Percentiles rank a stretch among this genome's conserved stretches.
Evolutionary conservation across 2,329 filamentous ascomycete species (phyloP).

Genomic region (Cladosporium cucumerinum): DNA sequence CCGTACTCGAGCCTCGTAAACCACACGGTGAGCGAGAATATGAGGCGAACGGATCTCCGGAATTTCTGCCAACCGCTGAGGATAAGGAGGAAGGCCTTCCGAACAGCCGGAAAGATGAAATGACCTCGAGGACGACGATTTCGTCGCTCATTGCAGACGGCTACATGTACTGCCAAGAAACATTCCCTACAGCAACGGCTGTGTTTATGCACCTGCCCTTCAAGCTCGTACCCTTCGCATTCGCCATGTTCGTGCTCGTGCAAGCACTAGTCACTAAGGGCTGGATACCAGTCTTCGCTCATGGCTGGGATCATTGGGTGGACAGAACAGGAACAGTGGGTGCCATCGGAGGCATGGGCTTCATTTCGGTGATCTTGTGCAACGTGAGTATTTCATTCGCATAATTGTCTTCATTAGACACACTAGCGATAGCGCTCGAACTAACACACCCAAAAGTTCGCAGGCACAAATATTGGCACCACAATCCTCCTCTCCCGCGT

Average conservation of each 20-base stretch:
- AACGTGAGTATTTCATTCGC: conserved; percentile 55
- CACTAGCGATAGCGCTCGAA: conserved; percentile 19
- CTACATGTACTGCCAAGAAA: conserved; percentile 63
- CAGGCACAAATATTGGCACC: conserved; percentile 73
- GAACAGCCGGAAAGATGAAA: background rate
- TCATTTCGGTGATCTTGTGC: conserved; percentile 66
- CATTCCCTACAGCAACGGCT: conserved; percentile 66
- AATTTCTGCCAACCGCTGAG: background rate
- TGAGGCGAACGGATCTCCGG: background rate
- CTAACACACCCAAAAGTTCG: conserved; percentile 52
- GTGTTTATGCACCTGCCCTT: conserved; percentile 65
- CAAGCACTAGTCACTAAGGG: conserved; percentile 70
- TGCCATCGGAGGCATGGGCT: conserved; percentile 68
- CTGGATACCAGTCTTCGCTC: conserved; percentile 69
- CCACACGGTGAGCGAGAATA: background rate
- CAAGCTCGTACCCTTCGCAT: conserved; percentile 66
- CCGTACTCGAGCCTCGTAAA: background rate
- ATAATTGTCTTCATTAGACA: background rate
- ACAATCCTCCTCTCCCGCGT: conserved; percentile 70
- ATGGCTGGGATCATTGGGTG: conserved; percentile 73
- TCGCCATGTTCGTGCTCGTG: conserved; percentile 72
- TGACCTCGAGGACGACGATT: conserved; percentile 45
- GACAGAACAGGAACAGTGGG: conserved; percentile 65
- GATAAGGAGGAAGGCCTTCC: background rate
- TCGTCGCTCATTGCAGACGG: conserved; percentile 46